Base-by-base conservation (phyloP, 495 filamentous ascomycete genomes). In the Parachaetomium inaequale region DNA sequence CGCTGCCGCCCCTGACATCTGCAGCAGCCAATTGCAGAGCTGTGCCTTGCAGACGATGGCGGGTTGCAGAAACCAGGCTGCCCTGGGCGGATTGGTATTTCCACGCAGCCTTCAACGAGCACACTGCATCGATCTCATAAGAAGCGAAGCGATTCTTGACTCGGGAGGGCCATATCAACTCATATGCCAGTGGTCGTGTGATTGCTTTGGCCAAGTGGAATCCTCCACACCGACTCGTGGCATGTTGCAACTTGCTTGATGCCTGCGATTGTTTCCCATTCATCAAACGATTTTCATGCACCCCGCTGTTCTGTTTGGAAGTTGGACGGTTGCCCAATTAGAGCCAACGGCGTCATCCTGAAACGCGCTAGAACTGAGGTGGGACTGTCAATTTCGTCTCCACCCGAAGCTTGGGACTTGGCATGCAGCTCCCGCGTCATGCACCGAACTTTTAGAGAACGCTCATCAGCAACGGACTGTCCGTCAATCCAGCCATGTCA, bases 21-120 rank as follows among this genome's bases (percentile, higher is more conserved):
- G 60, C 25, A 49, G 12, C 36, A 25, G 28, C 59, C 59, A 62
- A 63, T 63, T 28, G 47, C 26, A 53, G 21, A 8, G 8, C 55
- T 32, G 61, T 63, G 61, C 55, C 59, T 62, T 62, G 59, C 59
- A 62, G 59, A 29, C n/a, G 11, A 50, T 26, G 29, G 45, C 42
- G 23, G 31, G 59, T 3, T 61, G 58, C 26, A 15, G 53, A 42
- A 50, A 25, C n/a, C 55, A 2, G n/a, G 31, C 15, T 17, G 26
- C 8, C 8, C 40, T 15, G 28, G 29, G 11, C 10, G n/a, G 17
- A n/a, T 23, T 43, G 10, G 7, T 49, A 19, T 46, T 17, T 57
- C 11, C 26, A 32, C 7, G 55, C 25, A 23, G 26, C 19, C n/a
- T n/a, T n/a, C n/a, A n/a, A n/a, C n/a, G n/a, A n/a, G n/a, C n/a